Percentiles rank a stretch among this genome's conserved stretches.
Evolutionary conservation across 2,329 filamentous ascomycete species (phyloP).

Genomic region (Cladosporium sp.): DNA sequence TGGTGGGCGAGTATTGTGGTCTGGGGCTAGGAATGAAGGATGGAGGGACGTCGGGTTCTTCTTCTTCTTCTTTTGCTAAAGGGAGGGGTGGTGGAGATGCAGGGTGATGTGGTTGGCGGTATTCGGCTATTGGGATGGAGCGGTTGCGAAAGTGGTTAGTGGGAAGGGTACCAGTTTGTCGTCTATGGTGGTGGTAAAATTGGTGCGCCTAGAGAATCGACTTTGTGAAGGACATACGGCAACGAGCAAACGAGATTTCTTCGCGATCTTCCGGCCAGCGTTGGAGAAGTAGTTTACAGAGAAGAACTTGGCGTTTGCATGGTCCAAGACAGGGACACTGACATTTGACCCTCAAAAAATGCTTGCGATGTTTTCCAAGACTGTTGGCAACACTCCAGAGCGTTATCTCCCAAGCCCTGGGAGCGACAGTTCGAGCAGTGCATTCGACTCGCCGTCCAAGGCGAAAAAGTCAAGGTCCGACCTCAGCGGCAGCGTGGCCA

Average conservation of each 20-base stretch:
- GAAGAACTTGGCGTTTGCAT: neutral
- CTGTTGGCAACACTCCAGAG: too few relatives aligned
- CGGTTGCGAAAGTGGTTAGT: constrained; percentile 14
- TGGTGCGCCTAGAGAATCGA: constrained; percentile 28
- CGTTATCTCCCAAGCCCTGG: too few relatives aligned
- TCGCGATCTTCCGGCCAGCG: neutral
- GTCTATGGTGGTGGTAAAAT: constrained; percentile 28
- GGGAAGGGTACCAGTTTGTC: constrained; percentile 15
- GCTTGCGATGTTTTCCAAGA: too few relatives aligned
- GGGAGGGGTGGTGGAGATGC: constrained; percentile 24
- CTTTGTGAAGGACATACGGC: constrained; percentile 7
- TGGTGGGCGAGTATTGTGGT: constrained; percentile 5
- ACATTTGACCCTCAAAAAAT: too few relatives aligned
- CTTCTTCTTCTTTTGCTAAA: too few relatives aligned
- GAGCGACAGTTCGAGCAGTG: too few relatives aligned
- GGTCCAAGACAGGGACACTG: neutral
- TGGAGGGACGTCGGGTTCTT: neutral
- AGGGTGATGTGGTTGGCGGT: constrained; percentile 20
- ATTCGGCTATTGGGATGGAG: constrained; percentile 12
- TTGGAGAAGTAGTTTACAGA: neutral
- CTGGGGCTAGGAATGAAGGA: constrained; percentile 9
- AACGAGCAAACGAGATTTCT: neutral
- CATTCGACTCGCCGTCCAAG: too few relatives aligned
- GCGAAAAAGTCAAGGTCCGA: too few relatives aligned
- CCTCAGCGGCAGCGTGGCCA: too few relatives aligned